Base-by-base conservation (phyloP, 2,329 filamentous ascomycete species). In the Aspergillus sclerotialis region DNA sequence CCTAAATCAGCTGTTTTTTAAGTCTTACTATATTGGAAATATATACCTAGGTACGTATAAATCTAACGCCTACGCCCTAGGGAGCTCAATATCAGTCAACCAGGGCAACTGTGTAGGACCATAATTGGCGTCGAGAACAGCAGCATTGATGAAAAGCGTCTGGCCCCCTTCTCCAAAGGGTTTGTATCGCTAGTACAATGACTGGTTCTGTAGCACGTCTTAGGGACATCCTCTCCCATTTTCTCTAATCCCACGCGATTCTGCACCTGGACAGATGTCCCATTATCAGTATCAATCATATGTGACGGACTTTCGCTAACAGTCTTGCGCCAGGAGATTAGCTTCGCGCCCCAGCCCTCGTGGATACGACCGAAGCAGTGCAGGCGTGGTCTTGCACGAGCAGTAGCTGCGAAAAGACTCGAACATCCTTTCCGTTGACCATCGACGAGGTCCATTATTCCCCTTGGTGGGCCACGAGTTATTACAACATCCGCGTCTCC, bases 81-180 rank as follows among this genome's bases (percentile, higher is more conserved):
- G 16, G 18, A 78, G 53, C 16, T 69, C 63, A 5, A 76, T 38
- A 8, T 75, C 67, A 4, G 78, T 52, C 2, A 78, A 12, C 72
- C 72, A 80, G 1, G 73, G 69, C 11, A 66, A 49, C 27, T 80
- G 72, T 7, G 55, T 49, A 5, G 38, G 38, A 34, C 33, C 23
- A 8, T 36, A 36, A 1, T 23, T 23, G 6, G 32, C 47, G 3
- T 69, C 62, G 55, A 75, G 61, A 16, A 79, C 69, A 0, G 77
- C 63, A 1, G 75, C 75, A 49, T 80, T 81, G 7, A 81, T 60
- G 46, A 80, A 78, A 5, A 80, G 49, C 0, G 76, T 80, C 43
- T 77, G 65, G 59, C 51, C 0, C 69, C 69, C 6, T 28, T 32
- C 18, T 55, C 12, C 30, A 69, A n/a, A 2, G 44, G 47, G 15